phyloP scores from a whole-genome alignment of 2,329 filamentous ascomycete genomes.

The Teratosphaeria destructans region DNA sequence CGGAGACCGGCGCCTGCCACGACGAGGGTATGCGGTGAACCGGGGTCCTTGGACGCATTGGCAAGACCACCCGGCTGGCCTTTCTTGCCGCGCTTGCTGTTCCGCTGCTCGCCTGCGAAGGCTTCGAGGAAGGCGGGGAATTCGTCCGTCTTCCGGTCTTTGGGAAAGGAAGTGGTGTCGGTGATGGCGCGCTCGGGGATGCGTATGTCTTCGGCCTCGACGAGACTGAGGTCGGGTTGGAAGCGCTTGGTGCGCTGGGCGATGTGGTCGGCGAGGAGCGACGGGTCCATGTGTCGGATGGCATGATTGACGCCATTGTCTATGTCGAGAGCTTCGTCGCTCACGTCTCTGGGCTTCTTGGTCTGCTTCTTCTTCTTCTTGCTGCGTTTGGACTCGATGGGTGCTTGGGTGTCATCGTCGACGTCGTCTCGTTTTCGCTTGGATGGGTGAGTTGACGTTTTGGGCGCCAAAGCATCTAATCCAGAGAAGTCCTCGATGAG shows the following conservation, averaged over 20 bases:
- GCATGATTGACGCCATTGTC: constrained; percentile 59
- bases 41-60: constrained; percentile 54
- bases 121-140: constrained; percentile 69
- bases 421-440: constrained; percentile 33
- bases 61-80: constrained; percentile 19
- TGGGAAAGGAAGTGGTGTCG: constrained; percentile 67
- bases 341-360: constrained; percentile 49
- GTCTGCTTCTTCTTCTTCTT: constrained; percentile 25
- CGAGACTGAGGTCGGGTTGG: constrained; percentile 65
- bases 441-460: constrained; percentile 12
- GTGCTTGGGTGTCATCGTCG: constrained; percentile 20
- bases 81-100: constrained; percentile 16
- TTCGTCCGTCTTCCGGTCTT: constrained; percentile 57
- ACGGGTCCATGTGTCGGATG: constrained; percentile 72
- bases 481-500: constrained; percentile 33
- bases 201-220: constrained; percentile 76
- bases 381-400: neutral
- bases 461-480: constrained; percentile 9
- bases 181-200: constrained; percentile 69
- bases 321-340: constrained; percentile 42
- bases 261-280: constrained; percentile 74
- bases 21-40: constrained; percentile 66
- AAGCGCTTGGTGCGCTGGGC: constrained; percentile 69
- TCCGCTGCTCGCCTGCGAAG: constrained; percentile 24
- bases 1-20: constrained; percentile 76